Conservation (phyloP, 257 asterid genomes). For the Jasminum sambac region DNA sequence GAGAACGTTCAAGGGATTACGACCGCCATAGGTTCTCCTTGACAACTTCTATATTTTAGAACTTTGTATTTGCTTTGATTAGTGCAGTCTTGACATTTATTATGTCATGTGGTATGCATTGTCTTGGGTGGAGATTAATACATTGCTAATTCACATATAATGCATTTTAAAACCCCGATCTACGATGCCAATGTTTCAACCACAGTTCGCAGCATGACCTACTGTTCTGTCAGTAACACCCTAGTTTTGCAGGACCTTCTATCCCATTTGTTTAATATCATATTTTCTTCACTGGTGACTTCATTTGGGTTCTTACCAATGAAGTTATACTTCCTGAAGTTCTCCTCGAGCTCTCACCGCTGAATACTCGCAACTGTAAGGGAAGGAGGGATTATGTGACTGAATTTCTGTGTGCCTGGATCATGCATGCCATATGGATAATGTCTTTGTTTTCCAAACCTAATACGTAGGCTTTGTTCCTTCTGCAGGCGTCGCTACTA, state of each 20-base stretch:
- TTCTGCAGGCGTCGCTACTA: conserved; percentile 62
- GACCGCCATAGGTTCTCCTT: conserved; percentile 76
- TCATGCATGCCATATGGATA: not conserved
- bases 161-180: not conserved
- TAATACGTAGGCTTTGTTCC: not conserved
- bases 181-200: no score
- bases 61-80: conserved; percentile 2
- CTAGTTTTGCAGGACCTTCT: not conserved
- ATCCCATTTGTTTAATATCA: not conserved
- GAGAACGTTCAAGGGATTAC: conserved; percentile 81
- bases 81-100: not conserved
- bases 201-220: not conserved
- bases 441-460: not conserved
- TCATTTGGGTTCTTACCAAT: not conserved
- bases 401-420: not conserved
- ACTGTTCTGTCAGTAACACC: not conserved
- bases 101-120: not conserved
- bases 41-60: not conserved
- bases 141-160: not conserved
- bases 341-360: not conserved
- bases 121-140: not conserved
- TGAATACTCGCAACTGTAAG: no score
- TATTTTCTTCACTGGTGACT: not conserved
- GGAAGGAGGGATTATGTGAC: not conserved
- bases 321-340: not conserved